Evolutionary conservation across 352 stramenopile species (phyloP), one percentile per base, ranked within the genome.

Genomic region (Pythium rhizo-oryzae): DNA sequence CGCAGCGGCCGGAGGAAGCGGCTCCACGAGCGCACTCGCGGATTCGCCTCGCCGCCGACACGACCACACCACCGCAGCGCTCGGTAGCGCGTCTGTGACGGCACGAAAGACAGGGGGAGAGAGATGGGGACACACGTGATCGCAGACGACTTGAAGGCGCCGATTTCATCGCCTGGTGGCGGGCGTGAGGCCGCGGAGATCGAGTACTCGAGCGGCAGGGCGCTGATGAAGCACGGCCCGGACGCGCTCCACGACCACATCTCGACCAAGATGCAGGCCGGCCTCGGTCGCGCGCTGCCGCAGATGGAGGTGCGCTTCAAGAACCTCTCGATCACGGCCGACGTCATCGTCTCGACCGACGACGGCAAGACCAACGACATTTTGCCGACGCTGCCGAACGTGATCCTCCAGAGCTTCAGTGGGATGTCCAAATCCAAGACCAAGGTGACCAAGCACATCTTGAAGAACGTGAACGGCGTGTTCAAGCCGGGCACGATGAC

Each of bases 301-400:
- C 78, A 87, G 46, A 79, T 87, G 67, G 82, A 90, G 50, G 72
- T 90, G 28, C 82, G 78, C 25, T 87, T 89, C 65, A 72, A 69
- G 41, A 55, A 70, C 56, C 8, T 91, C 43, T 80, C 76, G 4
- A 61, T 89, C 46, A 75, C 76, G 23, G 82, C 81, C 4, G 71
- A 91, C 9, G 50, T 86, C 47, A 67, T 80, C 18, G 62, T 66
- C 53, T 71, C 75, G 15, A 77, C 77, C 19, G 69, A 82, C 35
- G 67, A 64, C 18, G 63, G 63, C 55, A 56, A 65, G 21, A 49
- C 16, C 1, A 25, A 51, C 1, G 44, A 51, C 39, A 87, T 54
- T 35, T 43, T 89, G 30, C 79, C 81, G n/a, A 85, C 81, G 25
- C 63, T 89, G 4, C 55, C 72, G 25, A 87, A 87, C 62, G 68